Evolutionary conservation across 2,329 filamentous ascomycete species (phyloP).

Genomic region (Colletotrichum sp.): DNA sequence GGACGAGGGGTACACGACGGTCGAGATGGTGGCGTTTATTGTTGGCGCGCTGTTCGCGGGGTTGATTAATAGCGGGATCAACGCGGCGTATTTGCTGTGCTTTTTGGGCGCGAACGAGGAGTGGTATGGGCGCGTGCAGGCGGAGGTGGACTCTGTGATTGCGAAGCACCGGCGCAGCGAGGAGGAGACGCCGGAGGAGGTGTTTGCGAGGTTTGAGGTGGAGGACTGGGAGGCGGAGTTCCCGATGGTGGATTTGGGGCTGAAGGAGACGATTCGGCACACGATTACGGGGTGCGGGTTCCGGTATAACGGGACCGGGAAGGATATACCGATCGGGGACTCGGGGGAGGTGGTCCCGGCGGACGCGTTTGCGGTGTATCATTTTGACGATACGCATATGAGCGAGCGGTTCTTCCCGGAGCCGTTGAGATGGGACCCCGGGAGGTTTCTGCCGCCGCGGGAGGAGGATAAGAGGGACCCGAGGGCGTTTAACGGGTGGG

Average conservation of each 20-base stretch:
- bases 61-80: constrained; percentile 62
- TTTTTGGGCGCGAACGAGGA: constrained; percentile 51
- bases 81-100: constrained; percentile 56
- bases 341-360: constrained; percentile 55
- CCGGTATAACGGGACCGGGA: constrained; percentile 54
- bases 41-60: constrained; percentile 61
- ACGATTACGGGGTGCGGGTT: constrained; percentile 52
- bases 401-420: constrained; percentile 53
- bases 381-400: constrained; percentile 52
- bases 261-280: constrained; percentile 60
- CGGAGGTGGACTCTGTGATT: constrained; percentile 52
- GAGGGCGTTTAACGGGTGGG: constrained; percentile 39
- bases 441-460: constrained; percentile 48
- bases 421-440: constrained; percentile 55
- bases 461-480: constrained; percentile 46
- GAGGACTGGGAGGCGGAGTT: constrained; percentile 63
- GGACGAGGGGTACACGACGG: constrained; percentile 52
- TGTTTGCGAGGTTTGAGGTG: constrained; percentile 48
- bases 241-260: constrained; percentile 53
- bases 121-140: constrained; percentile 49
- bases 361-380: constrained; percentile 51
- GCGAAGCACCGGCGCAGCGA: constrained; percentile 41
- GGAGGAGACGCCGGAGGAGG: constrained; percentile 34
- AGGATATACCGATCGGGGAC: constrained; percentile 46
- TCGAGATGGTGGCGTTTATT: constrained; percentile 52